Evolutionary conservation across 2,329 filamentous ascomycete species (phyloP).

Genomic region (Paracamarosporium sp.): DNA sequence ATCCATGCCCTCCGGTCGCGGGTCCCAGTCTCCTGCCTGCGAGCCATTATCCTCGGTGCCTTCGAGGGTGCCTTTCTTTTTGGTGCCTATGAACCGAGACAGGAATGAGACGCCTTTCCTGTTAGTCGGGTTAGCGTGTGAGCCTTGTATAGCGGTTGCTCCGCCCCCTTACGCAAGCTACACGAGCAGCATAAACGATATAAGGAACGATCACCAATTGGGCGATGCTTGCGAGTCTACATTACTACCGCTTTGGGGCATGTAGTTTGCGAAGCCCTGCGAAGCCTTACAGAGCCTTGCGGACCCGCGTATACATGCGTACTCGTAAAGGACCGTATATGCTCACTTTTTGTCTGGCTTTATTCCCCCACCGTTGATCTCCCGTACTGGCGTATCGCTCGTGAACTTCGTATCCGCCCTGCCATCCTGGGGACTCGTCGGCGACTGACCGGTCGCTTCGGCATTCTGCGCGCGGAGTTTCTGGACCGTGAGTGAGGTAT

Average conservation of each 20-base stretch:
- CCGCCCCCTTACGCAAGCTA: constrained; percentile 43
- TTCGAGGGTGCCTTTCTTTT: constrained; percentile 69
- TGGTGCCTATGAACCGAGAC: constrained; percentile 80
- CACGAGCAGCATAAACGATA: constrained; percentile 5
- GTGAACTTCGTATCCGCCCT: constrained; percentile 48
- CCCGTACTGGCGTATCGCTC: constrained; percentile 29
- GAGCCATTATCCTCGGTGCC: constrained; percentile 68
- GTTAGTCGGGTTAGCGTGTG: constrained; percentile 21
- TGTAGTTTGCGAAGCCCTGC: neutral
- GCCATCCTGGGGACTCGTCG: constrained; percentile 57
- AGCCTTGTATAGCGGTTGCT: constrained; percentile 15
- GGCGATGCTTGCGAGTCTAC: neutral
- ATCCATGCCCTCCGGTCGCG: constrained; percentile 78
- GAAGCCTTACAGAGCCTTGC: neutral
- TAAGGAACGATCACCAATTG: neutral
- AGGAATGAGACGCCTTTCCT: constrained; percentile 92
- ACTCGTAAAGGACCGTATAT: constrained; percentile 6
- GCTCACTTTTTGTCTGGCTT: constrained; percentile 49
- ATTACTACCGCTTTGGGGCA: neutral
- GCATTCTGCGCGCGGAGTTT: constrained; percentile 59
- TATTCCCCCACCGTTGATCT: constrained; percentile 18
- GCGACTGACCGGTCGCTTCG: constrained; percentile 39
- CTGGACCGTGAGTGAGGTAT: constrained; percentile 66
- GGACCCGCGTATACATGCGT: neutral
- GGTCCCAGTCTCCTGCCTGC: constrained; percentile 66